Conservation (phyloP, 148 eudicot genomes). For the Simmondsia chinensis region DNA sequence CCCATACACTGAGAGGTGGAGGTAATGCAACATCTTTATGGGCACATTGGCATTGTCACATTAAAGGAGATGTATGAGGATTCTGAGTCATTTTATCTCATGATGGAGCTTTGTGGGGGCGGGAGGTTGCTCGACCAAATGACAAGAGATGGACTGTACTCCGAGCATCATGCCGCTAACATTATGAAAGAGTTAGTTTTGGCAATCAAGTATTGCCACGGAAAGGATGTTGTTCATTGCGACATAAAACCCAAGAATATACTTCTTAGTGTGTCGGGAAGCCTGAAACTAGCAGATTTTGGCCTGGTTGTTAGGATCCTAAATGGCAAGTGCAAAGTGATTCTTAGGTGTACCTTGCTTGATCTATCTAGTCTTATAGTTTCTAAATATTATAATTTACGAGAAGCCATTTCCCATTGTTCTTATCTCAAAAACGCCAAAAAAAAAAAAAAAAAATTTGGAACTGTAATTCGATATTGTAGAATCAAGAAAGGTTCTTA, state of each 20-base stretch:
- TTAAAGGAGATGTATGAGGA: conserved; percentile 68
- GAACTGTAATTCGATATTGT: too few species aligned
- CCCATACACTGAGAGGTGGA: conserved; percentile 53
- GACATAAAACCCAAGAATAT: conserved; percentile 75
- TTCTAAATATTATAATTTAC: too few species aligned
- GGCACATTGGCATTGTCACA: conserved; percentile 42
- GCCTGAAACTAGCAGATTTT: conserved; percentile 69
- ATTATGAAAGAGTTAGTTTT: conserved; percentile 45
- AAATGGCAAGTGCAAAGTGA: conserved; percentile 19
- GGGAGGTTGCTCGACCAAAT: conserved; percentile 68
- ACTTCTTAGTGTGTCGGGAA: conserved; percentile 50
- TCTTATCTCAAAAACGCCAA: too few species aligned
- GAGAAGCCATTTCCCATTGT: too few species aligned
- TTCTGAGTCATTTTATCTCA: conserved; percentile 43
- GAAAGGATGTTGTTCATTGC: conserved; percentile 75
- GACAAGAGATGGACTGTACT: conserved; percentile 39
- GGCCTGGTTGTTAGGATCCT: conserved; percentile 51
- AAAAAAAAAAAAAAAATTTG: too few species aligned
- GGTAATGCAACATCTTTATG: conserved; percentile 53
- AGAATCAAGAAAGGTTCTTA: too few species aligned
- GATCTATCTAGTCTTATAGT: too few species aligned
- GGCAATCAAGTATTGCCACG: conserved; percentile 69
- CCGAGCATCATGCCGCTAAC: conserved; percentile 53
- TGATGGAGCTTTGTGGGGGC: conserved; percentile 71
- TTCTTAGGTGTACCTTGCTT: too few species aligned